Percentiles rank a stretch among this genome's conserved stretches.
Evolutionary conservation across 1,284 basidiomycete genomes (phyloP).

Genomic region (Puccinia brachypodii): DNA sequence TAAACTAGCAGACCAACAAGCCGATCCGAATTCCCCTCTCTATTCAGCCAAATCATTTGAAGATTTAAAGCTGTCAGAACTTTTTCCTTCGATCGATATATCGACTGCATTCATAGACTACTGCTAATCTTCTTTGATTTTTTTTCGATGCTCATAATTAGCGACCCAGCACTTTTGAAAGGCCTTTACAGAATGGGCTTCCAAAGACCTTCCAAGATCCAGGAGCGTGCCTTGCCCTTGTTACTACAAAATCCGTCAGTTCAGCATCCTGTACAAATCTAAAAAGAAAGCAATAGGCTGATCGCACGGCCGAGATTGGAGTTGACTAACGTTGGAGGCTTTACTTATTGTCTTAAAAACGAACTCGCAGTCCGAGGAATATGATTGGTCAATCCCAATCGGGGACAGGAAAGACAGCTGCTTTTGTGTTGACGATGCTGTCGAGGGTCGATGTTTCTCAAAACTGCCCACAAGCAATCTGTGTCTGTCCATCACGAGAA

Average conservation of each 20-base stretch:
- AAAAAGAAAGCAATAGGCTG: not conserved
- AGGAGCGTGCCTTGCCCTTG: slow-evolving; percentile 92
- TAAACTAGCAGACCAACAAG: slow-evolving; percentile 94
- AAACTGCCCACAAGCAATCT: slow-evolving; percentile 70
- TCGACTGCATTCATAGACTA: not conserved
- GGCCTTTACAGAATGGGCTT: slow-evolving; percentile 97
- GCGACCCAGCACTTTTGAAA: slow-evolving; percentile 80
- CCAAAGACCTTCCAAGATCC: slow-evolving; percentile 97
- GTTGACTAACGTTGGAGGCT: not conserved
- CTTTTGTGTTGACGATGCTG: slow-evolving; percentile 96
- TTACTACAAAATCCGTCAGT: slow-evolving; percentile 84
- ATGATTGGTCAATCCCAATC: slow-evolving; percentile 99
- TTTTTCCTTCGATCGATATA: not conserved
- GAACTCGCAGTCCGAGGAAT: slow-evolving; percentile 79
- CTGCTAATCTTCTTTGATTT: not conserved
- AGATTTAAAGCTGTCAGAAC: slow-evolving; percentile 72
- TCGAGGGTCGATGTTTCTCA: slow-evolving; percentile 83
- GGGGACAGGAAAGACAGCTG: slow-evolving; percentile 98
- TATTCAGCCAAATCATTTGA: slow-evolving; percentile 94
- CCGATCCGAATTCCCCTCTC: slow-evolving; percentile 90
- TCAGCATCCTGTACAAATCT: not conserved
- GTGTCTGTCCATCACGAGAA: slow-evolving; percentile 87
- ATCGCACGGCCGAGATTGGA: not conserved
- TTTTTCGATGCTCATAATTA: slow-evolving; percentile 1
- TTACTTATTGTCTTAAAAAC: slow-evolving; percentile 13